phyloP scores from a whole-genome alignment of 75 land plant species.

The Pinus albicaulis region DNA sequence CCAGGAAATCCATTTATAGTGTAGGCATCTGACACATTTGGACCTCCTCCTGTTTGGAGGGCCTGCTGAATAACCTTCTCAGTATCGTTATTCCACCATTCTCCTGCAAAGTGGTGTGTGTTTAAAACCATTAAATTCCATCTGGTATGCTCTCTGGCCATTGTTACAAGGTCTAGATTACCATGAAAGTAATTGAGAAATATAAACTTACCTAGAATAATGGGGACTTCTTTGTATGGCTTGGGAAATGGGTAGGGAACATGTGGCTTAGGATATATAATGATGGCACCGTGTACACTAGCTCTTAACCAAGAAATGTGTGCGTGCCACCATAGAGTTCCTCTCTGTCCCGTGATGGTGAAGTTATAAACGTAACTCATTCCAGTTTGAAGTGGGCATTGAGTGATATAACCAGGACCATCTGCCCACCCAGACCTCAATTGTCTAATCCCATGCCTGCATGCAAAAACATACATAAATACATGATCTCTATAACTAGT shows the following conservation, averaged over 20 bases:
- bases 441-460: too few relatives aligned
- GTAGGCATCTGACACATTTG: conserved; percentile 46
- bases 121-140: too few relatives aligned
- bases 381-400: conserved; percentile 34
- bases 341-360: conserved; percentile 36
- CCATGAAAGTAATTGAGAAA: not conserved
- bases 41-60: conserved; percentile 42
- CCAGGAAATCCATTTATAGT: conserved; percentile 67
- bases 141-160: too few relatives aligned
- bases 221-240: conserved; percentile 37
- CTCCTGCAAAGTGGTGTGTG: conserved; percentile 23
- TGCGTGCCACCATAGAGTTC: conserved; percentile 44
- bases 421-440: too few relatives aligned
- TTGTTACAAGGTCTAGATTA: not conserved
- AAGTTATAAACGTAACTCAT: conserved; percentile 36
- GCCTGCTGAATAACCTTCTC: conserved; percentile 37
- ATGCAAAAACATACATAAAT: too few relatives aligned
- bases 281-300: conserved; percentile 51
- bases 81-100: conserved; percentile 55
- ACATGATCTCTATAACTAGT: too few relatives aligned
- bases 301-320: conserved; percentile 49
- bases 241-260: conserved; percentile 34
- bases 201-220: conserved; percentile 37
- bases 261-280: conserved; percentile 37
- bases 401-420: too few relatives aligned